A percentile compares a stretch with the other conserved stretches of the same genome.
Conservation (phyloP, 768 basidiomycete genomes). For the Tricholoma bakamatsutake region DNA sequence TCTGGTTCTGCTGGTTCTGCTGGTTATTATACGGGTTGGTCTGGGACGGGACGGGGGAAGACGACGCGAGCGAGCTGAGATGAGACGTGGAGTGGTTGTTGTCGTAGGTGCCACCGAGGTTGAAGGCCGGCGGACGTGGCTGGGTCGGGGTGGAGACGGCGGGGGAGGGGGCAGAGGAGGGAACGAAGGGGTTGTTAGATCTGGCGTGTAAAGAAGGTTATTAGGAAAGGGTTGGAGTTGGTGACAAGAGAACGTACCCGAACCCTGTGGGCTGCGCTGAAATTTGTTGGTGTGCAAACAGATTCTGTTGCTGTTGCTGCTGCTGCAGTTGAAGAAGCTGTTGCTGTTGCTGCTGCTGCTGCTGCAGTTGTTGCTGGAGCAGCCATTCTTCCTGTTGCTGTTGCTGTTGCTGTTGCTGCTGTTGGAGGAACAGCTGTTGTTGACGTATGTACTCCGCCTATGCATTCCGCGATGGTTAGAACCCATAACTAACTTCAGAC, state of each 20-base stretch:
- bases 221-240: background rate
- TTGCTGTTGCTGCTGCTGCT: constrained; percentile 50
- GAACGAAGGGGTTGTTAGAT: constrained; percentile 95
- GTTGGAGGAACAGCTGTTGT: constrained; percentile 60
- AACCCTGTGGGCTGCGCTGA: constrained; percentile 69
- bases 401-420: constrained; percentile 50
- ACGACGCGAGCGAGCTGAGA: constrained; percentile 34
- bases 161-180: constrained; percentile 28
- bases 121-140: constrained; percentile 49
- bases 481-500: constrained; percentile 11
- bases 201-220: constrained; percentile 34
- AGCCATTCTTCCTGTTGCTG: constrained; percentile 36
- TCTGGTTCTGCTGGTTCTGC: constrained; percentile 23
- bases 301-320: constrained; percentile 45
- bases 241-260: constrained; percentile 39
- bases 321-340: constrained; percentile 44
- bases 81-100: constrained; percentile 44
- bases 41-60: constrained; percentile 34
- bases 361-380: constrained; percentile 36
- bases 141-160: constrained; percentile 22
- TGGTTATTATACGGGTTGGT: constrained; percentile 17
- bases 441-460: constrained; percentile 72
- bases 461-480: background rate
- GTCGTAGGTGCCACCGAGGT: constrained; percentile 64
- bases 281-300: constrained; percentile 41